phyloP scores from a whole-genome alignment of 2,329 filamentous ascomycete genomes.

The Tolypocladium tundrense region DNA sequence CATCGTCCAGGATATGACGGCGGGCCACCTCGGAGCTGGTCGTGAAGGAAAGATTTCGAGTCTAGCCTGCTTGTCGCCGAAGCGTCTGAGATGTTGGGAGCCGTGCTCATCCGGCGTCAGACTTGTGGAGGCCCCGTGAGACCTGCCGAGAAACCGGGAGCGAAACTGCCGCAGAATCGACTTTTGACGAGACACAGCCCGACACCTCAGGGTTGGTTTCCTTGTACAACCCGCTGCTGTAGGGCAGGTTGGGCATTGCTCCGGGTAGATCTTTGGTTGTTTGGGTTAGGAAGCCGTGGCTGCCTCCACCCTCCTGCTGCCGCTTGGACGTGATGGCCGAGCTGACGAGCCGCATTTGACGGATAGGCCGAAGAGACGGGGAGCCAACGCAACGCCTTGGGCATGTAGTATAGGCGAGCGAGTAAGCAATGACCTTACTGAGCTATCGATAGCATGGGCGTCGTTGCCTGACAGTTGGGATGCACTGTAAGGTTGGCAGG shows the following conservation, averaged over 20 bases:
- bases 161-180: neutral
- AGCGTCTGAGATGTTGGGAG: neutral
- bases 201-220: neutral
- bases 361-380: neutral
- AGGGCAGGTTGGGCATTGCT: neutral
- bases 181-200: neutral
- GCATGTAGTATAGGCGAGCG: neutral
- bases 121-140: neutral
- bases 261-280: neutral
- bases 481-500: neutral
- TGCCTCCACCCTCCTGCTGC: neutral
- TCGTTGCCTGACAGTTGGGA: neutral
- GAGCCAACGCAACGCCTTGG: neutral
- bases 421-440: neutral
- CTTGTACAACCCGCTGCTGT: neutral
- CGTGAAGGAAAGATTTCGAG: neutral
- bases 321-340: neutral
- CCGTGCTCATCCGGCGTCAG: neutral
- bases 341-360: neutral
- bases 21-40: neutral
- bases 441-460: neutral
- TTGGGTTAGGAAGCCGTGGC: neutral
- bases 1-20: neutral
- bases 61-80: neutral
- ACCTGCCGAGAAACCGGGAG: neutral